Conservation (phyloP, 352 stramenopile genomes). For the Phytophthora boehmeriae region DNA sequence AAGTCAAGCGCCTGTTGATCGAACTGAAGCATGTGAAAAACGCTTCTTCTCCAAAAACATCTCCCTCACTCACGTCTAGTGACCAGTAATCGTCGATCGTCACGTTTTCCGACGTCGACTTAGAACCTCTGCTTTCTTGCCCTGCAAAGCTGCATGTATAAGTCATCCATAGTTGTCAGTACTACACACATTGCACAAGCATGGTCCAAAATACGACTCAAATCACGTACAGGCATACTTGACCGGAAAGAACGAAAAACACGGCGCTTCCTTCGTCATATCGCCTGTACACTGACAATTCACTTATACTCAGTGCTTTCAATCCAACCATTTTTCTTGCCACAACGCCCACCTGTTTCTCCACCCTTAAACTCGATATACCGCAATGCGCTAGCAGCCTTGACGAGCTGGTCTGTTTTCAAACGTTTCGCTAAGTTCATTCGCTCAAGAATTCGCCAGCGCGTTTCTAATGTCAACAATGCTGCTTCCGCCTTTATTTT, state of each 20-base stretch:
- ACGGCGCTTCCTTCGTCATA: slow-evolving; percentile 10
- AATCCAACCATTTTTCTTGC: too few relatives aligned
- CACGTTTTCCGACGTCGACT: background rate
- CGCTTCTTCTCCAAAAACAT: slow-evolving; percentile 53
- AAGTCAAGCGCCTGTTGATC: slow-evolving; percentile 13
- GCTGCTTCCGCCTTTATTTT: background rate
- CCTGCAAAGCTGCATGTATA: slow-evolving; percentile 6
- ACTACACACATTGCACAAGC: too few relatives aligned
- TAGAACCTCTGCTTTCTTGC: background rate
- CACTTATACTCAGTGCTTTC: background rate
- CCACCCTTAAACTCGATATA: slow-evolving; percentile 6
- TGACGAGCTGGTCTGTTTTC: slow-evolving; percentile 9
- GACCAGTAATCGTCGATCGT: slow-evolving; percentile 22
- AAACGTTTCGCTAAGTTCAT: slow-evolving; percentile 11
- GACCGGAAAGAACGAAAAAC: slow-evolving; percentile 20
- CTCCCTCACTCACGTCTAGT: slow-evolving; percentile 35
- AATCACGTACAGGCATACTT: slow-evolving; percentile 16
- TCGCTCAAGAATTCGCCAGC: slow-evolving; percentile 14
- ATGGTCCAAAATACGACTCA: too few relatives aligned
- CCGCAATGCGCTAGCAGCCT: slow-evolving; percentile 4
- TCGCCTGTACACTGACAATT: slow-evolving; percentile 10
- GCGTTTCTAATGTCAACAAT: background rate
- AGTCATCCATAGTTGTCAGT: background rate
- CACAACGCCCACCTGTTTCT: background rate
- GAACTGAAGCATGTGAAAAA: too few relatives aligned